A percentile compares a stretch with the other conserved stretches of the same genome.
phyloP scores from a whole-genome alignment of 371 early-diverging fungal species.

The Rhizopus stolonifer region DNA sequence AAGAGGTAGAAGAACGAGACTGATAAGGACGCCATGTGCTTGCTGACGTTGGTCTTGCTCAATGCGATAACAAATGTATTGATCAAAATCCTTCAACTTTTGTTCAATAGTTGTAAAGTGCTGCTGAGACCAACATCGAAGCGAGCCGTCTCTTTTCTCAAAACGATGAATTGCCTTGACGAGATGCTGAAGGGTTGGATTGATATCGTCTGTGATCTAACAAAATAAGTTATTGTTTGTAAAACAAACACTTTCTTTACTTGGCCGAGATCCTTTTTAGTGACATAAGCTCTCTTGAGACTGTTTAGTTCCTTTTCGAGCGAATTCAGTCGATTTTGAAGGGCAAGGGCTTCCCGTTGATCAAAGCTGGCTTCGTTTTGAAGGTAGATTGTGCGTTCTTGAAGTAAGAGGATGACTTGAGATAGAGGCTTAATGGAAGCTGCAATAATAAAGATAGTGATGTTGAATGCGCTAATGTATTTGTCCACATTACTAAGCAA shows the following conservation, averaged over 20 bases:
- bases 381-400: slow-evolving; percentile 52
- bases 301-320: slow-evolving; percentile 52
- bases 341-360: slow-evolving; percentile 44
- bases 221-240: background rate
- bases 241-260: slow-evolving; percentile 12
- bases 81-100: slow-evolving; percentile 60
- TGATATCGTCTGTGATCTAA: slow-evolving; percentile 35
- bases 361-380: slow-evolving; percentile 52
- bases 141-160: slow-evolving; percentile 56
- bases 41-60: slow-evolving; percentile 49
- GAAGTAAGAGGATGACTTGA: slow-evolving; percentile 48
- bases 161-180: slow-evolving; percentile 57
- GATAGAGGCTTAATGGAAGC: slow-evolving; percentile 57
- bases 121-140: slow-evolving; percentile 60
- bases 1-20: slow-evolving; percentile 40
- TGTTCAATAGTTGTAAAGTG: slow-evolving; percentile 53
- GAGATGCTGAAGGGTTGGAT: slow-evolving; percentile 48
- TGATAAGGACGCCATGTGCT: slow-evolving; percentile 30
- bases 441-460: slow-evolving; percentile 60
- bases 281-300: slow-evolving; percentile 61
- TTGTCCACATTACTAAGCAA: slow-evolving; percentile 57
- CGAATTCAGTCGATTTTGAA: slow-evolving; percentile 42
- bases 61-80: slow-evolving; percentile 53
- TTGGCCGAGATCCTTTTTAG: slow-evolving; percentile 64
- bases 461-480: slow-evolving; percentile 60